Conservation (phyloP, 257 asterid genomes). For the Primulina eburnea region DNA sequence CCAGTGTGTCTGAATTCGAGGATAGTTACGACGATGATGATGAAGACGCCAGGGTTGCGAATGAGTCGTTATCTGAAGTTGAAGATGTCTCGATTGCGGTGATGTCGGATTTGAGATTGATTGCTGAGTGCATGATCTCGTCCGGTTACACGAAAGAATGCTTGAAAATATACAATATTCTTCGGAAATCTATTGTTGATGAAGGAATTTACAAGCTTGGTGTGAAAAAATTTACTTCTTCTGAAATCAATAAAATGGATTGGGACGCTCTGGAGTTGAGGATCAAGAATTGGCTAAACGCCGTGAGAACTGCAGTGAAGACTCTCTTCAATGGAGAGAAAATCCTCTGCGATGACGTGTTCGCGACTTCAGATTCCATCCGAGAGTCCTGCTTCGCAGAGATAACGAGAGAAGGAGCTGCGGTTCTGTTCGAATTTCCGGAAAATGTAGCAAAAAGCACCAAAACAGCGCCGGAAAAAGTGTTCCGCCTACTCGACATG, state of each 20-base stretch:
- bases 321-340: conserved; percentile 69
- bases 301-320: conserved; percentile 43
- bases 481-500: conserved; percentile 42
- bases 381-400: conserved; percentile 38
- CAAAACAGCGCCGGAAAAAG: conserved; percentile 32
- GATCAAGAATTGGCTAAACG: conserved; percentile 56
- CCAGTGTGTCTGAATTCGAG: conserved; percentile 29
- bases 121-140: conserved; percentile 22
- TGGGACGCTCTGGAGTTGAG: conserved; percentile 49
- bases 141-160: conserved; percentile 24
- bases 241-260: conserved; percentile 52
- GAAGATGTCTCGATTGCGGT: conserved; percentile 30
- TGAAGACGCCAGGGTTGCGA: background rate
- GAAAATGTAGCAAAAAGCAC: conserved; percentile 29
- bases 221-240: conserved; percentile 31
- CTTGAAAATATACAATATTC: conserved; percentile 36
- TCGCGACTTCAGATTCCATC: conserved; percentile 31
- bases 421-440: conserved; percentile 38
- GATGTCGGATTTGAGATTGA: conserved; percentile 19
- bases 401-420: conserved; percentile 38
- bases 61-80: conserved; percentile 29
- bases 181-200: conserved; percentile 45
- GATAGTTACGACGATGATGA: conserved; percentile 23
- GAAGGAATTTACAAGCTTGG: conserved; percentile 42
- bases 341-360: conserved; percentile 54